These are phyloP conservation scores for Podila minutissima DNA, from an alignment of 192 early-diverging fungal species.

Conservation along the genomic window DNA sequence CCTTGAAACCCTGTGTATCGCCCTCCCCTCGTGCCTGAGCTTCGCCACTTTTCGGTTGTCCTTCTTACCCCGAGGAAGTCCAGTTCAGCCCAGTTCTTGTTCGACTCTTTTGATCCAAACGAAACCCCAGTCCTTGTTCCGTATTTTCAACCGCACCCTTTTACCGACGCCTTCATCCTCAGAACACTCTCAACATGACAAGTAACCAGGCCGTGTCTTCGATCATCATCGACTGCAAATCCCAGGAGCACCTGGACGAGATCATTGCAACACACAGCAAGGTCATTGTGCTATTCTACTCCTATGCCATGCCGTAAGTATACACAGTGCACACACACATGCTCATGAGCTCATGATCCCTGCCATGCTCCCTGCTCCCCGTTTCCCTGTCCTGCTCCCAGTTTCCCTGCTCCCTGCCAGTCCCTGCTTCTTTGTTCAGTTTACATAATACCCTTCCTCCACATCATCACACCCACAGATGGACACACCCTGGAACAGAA, in stretches of 20 bases:
- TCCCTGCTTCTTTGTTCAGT: no score
- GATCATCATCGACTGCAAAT: slow-evolving; percentile 42
- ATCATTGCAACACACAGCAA: slow-evolving; percentile 22
- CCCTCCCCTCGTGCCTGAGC: no score
- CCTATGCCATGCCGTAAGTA: slow-evolving; percentile 53
- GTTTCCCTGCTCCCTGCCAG: no score
- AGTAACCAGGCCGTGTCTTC: slow-evolving; percentile 18
- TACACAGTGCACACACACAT: no score
- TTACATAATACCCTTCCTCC: no score
- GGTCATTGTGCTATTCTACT: slow-evolving; percentile 40
- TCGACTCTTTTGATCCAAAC: neutral
- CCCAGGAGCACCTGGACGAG: slow-evolving; percentile 34
- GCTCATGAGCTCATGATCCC: neutral
- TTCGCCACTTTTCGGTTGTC: no score
- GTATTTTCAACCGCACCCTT: neutral
- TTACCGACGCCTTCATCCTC: neutral
- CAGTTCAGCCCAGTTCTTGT: neutral
- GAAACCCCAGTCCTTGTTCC: neutral
- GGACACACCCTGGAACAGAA: no score
- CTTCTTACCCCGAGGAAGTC: neutral
- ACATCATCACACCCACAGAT: no score
- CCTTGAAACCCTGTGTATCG: no score
- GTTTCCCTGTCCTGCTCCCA: neutral
- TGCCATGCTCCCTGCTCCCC: neutral
- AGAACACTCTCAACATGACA: slow-evolving; percentile 14